Percentiles rank a stretch among this genome's conserved stretches.
These are phyloP conservation scores for Dioscorea alata DNA, from an alignment of 106 monocot genomes.

Conservation along the genomic window DNA sequence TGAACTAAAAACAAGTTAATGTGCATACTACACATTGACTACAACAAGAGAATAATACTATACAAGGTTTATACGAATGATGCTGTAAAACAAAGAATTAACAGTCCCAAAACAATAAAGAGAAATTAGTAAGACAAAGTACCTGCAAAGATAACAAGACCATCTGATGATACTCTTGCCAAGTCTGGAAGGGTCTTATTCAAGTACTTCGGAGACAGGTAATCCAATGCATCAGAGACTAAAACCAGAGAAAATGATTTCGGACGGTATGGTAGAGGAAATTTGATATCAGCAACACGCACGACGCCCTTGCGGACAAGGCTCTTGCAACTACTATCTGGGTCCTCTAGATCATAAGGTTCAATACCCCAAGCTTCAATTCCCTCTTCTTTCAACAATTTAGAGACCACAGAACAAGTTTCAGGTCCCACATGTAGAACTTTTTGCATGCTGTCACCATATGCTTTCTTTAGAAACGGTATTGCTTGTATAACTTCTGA, in stretches of 20 bases:
- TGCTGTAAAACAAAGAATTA: too few relatives aligned
- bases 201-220: slow-evolving; percentile 64
- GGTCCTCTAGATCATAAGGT: slow-evolving; percentile 92
- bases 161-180: slow-evolving; percentile 60
- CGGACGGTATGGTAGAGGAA: slow-evolving; percentile 61
- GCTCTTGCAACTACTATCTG: slow-evolving; percentile 78
- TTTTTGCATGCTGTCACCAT: slow-evolving; percentile 68
- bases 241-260: slow-evolving; percentile 73
- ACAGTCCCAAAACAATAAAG: too few relatives aligned
- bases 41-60: too few relatives aligned
- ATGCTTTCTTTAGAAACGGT: slow-evolving; percentile 76
- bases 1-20: too few relatives aligned
- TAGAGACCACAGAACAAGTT: slow-evolving; percentile 72
- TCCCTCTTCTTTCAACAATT: slow-evolving; percentile 59
- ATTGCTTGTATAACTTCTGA: slow-evolving; percentile 64
- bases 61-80: too few relatives aligned
- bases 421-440: slow-evolving; percentile 92
- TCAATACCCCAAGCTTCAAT: slow-evolving; percentile 87
- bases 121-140: neutral
- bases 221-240: slow-evolving; percentile 74
- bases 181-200: slow-evolving; percentile 70
- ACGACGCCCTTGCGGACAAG: slow-evolving; percentile 93
- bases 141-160: slow-evolving; percentile 84
- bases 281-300: slow-evolving; percentile 83
- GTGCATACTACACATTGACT: too few relatives aligned